Conservation (phyloP, 2,329 filamentous ascomycete genomes). For the Calonectria pteridis region DNA sequence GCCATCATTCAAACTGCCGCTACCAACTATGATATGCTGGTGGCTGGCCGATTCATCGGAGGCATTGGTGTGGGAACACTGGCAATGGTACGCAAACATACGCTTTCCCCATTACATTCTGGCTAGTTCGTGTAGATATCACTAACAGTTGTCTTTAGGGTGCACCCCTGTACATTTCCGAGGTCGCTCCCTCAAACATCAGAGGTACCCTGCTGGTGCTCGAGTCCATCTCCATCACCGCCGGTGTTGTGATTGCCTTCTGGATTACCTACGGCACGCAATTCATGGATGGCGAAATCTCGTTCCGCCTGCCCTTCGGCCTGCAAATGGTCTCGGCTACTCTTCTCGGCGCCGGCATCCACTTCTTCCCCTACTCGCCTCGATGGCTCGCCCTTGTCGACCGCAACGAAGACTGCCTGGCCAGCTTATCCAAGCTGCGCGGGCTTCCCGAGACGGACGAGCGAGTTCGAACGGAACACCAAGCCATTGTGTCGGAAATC, state of each 20-base stretch:
- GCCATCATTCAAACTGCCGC: constrained; percentile 66
- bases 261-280: constrained; percentile 58
- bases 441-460: constrained; percentile 55
- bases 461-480: constrained; percentile 60
- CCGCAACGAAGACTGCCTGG: constrained; percentile 54
- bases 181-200: constrained; percentile 45
- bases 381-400: constrained; percentile 57
- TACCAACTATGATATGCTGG: constrained; percentile 58
- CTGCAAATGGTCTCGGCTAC: constrained; percentile 50
- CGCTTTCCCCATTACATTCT: neutral
- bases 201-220: constrained; percentile 48
- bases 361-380: constrained; percentile 60
- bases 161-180: constrained; percentile 44
- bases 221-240: constrained; percentile 47
- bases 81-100: constrained; percentile 54
- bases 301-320: constrained; percentile 60
- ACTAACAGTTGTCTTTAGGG: constrained; percentile 3
- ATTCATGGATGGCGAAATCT: constrained; percentile 53
- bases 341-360: constrained; percentile 53
- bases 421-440: constrained; percentile 52
- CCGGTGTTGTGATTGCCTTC: constrained; percentile 47
- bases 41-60: constrained; percentile 68
- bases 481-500: constrained; percentile 62
- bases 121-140: neutral
- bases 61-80: constrained; percentile 64